phyloP scores from a whole-genome alignment of 1,284 basidiomycete species.

The Ceratobasidium theobromae region DNA sequence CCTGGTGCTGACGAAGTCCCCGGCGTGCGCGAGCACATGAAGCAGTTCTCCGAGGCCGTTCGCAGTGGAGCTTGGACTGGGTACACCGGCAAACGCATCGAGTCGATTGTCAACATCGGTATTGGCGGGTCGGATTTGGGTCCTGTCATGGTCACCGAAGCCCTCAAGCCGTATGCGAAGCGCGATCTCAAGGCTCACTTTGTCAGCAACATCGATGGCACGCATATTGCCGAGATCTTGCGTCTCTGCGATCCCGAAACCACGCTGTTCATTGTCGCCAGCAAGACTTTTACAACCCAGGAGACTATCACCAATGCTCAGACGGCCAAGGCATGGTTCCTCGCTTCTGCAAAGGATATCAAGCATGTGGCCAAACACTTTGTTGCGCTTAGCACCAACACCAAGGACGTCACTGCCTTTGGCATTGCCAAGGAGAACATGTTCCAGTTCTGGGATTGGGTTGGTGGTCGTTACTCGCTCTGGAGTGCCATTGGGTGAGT shows the following conservation, averaged over 20 bases:
- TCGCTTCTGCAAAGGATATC: conserved; percentile 79
- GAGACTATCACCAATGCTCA: conserved; percentile 99
- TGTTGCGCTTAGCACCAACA: conserved; percentile 96
- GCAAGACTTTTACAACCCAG: conserved; percentile 99
- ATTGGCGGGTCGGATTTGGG: conserved; percentile 98
- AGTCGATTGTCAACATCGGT: conserved; percentile 96
- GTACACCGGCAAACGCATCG: conserved; percentile 94
- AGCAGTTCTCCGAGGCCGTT: conserved; percentile 83
- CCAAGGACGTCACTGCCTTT: conserved; percentile 90
- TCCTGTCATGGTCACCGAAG: conserved; percentile 98
- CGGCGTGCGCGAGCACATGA: conserved; percentile 87
- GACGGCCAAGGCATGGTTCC: conserved; percentile 94
- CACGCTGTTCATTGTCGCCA: conserved; percentile 96
- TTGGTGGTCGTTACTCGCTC: conserved; percentile 95
- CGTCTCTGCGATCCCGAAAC: conserved; percentile 85
- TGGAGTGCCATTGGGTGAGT: conserved; percentile 86
- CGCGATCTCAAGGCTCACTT: conserved; percentile 87
- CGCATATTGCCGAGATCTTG: conserved; percentile 91
- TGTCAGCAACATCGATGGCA: conserved; percentile 98
- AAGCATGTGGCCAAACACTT: conserved; percentile 98
- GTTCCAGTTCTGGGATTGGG: conserved; percentile 99
- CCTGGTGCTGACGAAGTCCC: conserved; percentile 81
- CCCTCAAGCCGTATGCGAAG: conserved; percentile 90
- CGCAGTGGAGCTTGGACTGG: conserved; percentile 91
- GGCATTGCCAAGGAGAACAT: conserved; percentile 93